Evolutionary conservation across 148 eudicot species (phyloP).

Genomic region (Fallopia convolvulus): DNA sequence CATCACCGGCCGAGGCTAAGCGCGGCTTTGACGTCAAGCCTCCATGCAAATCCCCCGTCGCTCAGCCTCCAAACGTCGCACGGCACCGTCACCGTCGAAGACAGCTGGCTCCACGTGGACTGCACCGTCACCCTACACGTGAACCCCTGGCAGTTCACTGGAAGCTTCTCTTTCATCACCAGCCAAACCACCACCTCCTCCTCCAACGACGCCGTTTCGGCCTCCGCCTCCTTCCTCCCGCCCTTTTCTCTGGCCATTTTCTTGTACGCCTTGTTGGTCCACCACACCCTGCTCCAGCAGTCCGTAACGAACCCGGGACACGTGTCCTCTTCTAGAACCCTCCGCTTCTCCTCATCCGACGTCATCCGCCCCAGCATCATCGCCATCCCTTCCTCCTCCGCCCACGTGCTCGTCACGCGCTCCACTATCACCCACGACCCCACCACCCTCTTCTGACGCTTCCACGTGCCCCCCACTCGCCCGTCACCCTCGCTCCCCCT

Average conservation of each 20-base stretch:
- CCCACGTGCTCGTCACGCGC: slow-evolving; percentile 74
- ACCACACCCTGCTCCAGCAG: slow-evolving; percentile 39
- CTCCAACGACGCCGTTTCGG: background rate
- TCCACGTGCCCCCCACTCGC: background rate
- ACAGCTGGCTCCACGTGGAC: slow-evolving; percentile 14
- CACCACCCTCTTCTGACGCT: slow-evolving; percentile 12
- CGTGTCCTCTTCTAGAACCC: slow-evolving; percentile 46
- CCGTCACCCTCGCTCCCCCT: background rate
- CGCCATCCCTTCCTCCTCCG: slow-evolving; percentile 3
- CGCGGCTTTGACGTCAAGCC: slow-evolving; percentile 70
- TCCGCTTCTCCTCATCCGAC: slow-evolving; percentile 40
- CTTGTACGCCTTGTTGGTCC: slow-evolving; percentile 55
- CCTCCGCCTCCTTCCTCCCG: background rate
- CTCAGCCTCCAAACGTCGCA: slow-evolving; percentile 83
- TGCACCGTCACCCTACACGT: slow-evolving; percentile 61
- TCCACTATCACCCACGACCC: slow-evolving; percentile 52
- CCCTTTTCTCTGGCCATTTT: slow-evolving; percentile 29
- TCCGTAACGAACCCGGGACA: slow-evolving; percentile 87
- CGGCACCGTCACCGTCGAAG: slow-evolving; percentile 35
- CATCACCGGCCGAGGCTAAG: slow-evolving; percentile 42
- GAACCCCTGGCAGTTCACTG: slow-evolving; percentile 35
- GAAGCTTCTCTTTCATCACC: slow-evolving; percentile 33
- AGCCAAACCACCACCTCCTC: slow-evolving; percentile 32
- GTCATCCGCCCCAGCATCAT: slow-evolving; percentile 22
- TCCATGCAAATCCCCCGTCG: slow-evolving; percentile 81